Percentiles rank a stretch among this genome's conserved stretches.
These are phyloP conservation scores for Fusarium sp. DNA, from an alignment of 2,329 filamentous ascomycete species.

Conservation along the genomic window DNA sequence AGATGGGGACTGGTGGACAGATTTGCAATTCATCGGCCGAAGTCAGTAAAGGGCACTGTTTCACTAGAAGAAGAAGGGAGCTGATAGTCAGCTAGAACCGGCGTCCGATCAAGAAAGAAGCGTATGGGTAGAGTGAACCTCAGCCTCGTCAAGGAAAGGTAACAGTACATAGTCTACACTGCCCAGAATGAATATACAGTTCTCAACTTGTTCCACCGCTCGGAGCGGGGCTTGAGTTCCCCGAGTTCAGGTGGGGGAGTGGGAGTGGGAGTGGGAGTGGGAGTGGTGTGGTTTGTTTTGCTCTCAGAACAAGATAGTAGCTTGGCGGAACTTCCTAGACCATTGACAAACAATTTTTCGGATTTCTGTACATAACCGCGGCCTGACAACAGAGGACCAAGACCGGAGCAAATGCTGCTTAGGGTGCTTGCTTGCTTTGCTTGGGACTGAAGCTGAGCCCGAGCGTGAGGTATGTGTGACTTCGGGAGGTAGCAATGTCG, in stretches of 20 bases:
- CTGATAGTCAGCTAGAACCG: conserved; percentile 5
- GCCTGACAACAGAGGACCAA: conserved; percentile 12
- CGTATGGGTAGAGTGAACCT: neutral
- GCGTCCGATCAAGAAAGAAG: neutral
- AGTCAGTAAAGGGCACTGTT: conserved; percentile 11
- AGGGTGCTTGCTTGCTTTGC: neutral
- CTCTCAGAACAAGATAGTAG: neutral
- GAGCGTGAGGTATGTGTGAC: conserved; percentile 26
- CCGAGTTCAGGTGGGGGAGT: conserved; percentile 11
- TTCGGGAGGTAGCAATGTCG: conserved; percentile 22
- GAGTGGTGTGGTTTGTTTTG: conserved; percentile 1
- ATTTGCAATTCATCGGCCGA: conserved; percentile 23
- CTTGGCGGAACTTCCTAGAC: conserved; percentile 4
- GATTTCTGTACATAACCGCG: conserved; percentile 2
- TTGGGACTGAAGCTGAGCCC: neutral
- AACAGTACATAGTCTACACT: neutral
- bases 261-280: neutral
- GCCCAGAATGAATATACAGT: neutral
- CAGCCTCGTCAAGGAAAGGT: neutral
- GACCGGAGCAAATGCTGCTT: conserved; percentile 9
- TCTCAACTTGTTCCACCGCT: conserved; percentile 16
- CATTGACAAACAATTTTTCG: neutral
- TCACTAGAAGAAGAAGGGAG: conserved; percentile 34
- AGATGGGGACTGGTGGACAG: conserved; percentile 15
- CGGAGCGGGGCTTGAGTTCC: conserved; percentile 32